These are phyloP conservation scores for Penicillium waksmanii DNA, from an alignment of 495 filamentous ascomycete species.

Conservation along the genomic window DNA sequence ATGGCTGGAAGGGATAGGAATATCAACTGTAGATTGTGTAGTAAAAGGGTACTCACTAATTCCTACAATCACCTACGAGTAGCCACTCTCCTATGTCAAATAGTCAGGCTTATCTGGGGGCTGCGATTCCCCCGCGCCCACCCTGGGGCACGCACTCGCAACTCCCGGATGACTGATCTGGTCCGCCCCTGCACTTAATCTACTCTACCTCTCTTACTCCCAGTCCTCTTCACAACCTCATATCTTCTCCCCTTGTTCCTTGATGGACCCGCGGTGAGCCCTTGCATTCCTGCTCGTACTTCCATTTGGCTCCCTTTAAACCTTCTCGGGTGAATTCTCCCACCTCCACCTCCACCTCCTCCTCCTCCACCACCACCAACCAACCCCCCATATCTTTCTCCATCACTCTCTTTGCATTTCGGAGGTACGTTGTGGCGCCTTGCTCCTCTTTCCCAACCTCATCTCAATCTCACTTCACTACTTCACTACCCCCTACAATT, in stretches of 20 bases:
- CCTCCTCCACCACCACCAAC: conserved; percentile 4
- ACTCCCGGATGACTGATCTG: not conserved
- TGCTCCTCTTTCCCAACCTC: not conserved
- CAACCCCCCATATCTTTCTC: conserved; percentile 26
- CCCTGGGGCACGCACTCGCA: no score
- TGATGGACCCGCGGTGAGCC: conserved; percentile 25
- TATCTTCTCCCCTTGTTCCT: conserved; percentile 14
- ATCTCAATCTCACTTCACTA: not conserved
- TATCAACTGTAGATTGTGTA: no score
- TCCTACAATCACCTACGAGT: no score
- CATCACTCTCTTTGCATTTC: conserved; percentile 36
- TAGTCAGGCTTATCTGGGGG: conserved; percentile 28
- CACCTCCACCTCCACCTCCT: conserved; percentile 16
- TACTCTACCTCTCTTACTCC: conserved; percentile 9
- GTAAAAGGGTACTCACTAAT: not conserved
- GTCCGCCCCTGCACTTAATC: conserved; percentile 12
- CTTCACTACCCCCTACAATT: not conserved
- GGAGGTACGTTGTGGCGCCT: conserved; percentile 27
- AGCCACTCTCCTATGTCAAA: no score
- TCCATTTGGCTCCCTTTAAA: conserved; percentile 15
- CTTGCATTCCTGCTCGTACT: conserved; percentile 16
- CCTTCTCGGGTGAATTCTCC: conserved; percentile 11
- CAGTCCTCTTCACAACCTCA: not conserved
- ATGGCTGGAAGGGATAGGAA: no score
- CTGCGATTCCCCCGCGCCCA: conserved; percentile 26